phyloP scores from a whole-genome alignment of 73 alveolate species.

The Tetrahymena malaccensis region DNA sequence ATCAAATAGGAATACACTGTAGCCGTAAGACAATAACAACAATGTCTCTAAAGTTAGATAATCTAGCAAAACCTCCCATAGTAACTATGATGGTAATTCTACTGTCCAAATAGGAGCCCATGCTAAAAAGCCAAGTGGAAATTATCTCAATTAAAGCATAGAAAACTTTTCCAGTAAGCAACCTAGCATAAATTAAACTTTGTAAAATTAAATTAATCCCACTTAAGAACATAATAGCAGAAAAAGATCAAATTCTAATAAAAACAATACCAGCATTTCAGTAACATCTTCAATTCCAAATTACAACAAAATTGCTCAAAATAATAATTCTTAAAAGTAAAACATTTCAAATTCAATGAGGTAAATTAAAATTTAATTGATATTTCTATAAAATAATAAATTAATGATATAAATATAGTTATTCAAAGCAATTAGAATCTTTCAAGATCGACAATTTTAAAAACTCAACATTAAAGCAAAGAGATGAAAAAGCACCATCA shows the following conservation, averaged over 20 bases:
- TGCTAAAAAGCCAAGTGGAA: neutral
- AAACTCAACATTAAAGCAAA: neutral
- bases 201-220: neutral
- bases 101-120: neutral
- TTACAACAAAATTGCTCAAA: neutral
- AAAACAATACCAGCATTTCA: neutral
- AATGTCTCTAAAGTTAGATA: neutral
- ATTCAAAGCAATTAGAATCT: neutral
- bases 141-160: neutral
- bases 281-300: neutral
- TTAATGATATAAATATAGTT: neutral
- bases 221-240: neutral
- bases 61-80: neutral
- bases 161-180: neutral
- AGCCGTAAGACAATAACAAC: neutral
- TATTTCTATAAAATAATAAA: too few species aligned
- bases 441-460: neutral
- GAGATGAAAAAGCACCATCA: neutral
- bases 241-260: neutral
- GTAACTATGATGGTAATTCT: neutral
- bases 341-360: neutral
- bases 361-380: neutral
- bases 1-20: neutral
- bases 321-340: neutral
- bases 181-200: neutral